Evolutionary conservation across 2,329 filamentous ascomycete species (phyloP).

Genomic region (Graphilbum sp.): DNA sequence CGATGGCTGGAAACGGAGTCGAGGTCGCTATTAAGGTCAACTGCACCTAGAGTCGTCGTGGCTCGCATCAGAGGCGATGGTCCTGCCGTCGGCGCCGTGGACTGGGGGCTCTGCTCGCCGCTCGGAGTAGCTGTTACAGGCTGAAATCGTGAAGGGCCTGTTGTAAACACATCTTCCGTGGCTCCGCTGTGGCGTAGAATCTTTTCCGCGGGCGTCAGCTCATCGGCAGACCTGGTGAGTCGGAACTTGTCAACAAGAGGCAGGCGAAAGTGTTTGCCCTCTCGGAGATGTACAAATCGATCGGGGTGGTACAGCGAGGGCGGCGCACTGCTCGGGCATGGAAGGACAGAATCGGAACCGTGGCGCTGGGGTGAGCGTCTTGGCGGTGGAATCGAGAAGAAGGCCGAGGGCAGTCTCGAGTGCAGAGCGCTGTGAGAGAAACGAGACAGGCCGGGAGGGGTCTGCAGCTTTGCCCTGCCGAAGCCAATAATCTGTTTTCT

Average conservation of each 20-base stretch:
- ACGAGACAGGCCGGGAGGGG: neutral
- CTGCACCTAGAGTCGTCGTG: constrained; percentile 14
- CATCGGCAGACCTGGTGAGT: constrained; percentile 24
- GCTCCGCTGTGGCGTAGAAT: constrained; percentile 25
- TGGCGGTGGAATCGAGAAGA: constrained; percentile 5
- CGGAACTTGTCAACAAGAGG: constrained; percentile 27
- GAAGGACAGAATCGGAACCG: constrained; percentile 12
- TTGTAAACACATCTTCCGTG: constrained; percentile 26
- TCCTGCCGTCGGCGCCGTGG: constrained; percentile 3
- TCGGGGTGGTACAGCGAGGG: constrained; percentile 19
- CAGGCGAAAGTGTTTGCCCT: constrained; percentile 12
- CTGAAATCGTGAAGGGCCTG: constrained; percentile 14
- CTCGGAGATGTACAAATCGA: constrained; percentile 32
- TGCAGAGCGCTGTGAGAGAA: neutral
- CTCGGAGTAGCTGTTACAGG: constrained; percentile 11
- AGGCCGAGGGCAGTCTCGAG: constrained; percentile 4
- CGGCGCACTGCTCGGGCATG: neutral
- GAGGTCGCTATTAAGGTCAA: constrained; percentile 1
- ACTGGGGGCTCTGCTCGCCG: constrained; percentile 13
- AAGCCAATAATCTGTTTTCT: neutral
- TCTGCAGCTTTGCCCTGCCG: neutral
- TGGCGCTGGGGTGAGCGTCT: constrained; percentile 3
- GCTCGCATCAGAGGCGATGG: constrained; percentile 10
- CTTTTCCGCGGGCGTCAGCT: constrained; percentile 27
- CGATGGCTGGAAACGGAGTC: neutral